A percentile compares a stretch with the other conserved stretches of the same genome.
These are phyloP conservation scores for Nematodospora valgi DNA, from an alignment of 805 yeast species.

Conservation along the genomic window DNA sequence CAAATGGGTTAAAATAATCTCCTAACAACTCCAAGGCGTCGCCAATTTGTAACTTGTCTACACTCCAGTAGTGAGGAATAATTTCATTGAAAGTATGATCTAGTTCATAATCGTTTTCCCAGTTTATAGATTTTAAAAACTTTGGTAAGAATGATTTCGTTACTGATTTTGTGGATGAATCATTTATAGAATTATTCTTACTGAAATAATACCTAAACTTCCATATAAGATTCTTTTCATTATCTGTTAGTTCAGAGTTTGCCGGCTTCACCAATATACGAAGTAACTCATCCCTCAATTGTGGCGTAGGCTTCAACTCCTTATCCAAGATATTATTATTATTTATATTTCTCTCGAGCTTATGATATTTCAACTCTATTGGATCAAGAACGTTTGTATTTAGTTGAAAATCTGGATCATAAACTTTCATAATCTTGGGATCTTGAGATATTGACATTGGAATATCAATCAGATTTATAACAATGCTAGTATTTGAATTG, in stretches of 20 bases:
- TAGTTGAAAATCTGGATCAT: constrained; percentile 41
- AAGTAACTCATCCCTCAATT: constrained; percentile 68
- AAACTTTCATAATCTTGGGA: constrained; percentile 23
- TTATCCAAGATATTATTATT: constrained; percentile 73
- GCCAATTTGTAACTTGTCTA: constrained; percentile 73
- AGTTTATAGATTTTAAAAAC: constrained; percentile 80
- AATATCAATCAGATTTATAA: constrained; percentile 32
- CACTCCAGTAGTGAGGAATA: constrained; percentile 55
- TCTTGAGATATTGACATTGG: constrained; percentile 15
- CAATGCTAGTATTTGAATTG: constrained; percentile 18
- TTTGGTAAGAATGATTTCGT: constrained; percentile 55
- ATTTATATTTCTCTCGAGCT: constrained; percentile 73
- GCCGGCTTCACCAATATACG: constrained; percentile 75
- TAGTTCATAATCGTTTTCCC: constrained; percentile 82
- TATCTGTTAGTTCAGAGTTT: constrained; percentile 72
- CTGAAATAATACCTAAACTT: constrained; percentile 74
- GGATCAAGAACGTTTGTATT: constrained; percentile 51
- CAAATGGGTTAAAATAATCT: constrained; percentile 59
- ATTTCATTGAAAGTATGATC: constrained; percentile 70
- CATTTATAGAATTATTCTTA: constrained; percentile 48
- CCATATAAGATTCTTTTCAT: constrained; percentile 73
- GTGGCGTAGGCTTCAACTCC: constrained; percentile 86
- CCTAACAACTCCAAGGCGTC: constrained; percentile 86
- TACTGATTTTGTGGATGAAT: constrained; percentile 13
- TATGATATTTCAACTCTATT: constrained; percentile 81